These are phyloP conservation scores for Neonectria coccinea DNA, from an alignment of 2,329 filamentous ascomycete genomes.

Conservation along the genomic window DNA sequence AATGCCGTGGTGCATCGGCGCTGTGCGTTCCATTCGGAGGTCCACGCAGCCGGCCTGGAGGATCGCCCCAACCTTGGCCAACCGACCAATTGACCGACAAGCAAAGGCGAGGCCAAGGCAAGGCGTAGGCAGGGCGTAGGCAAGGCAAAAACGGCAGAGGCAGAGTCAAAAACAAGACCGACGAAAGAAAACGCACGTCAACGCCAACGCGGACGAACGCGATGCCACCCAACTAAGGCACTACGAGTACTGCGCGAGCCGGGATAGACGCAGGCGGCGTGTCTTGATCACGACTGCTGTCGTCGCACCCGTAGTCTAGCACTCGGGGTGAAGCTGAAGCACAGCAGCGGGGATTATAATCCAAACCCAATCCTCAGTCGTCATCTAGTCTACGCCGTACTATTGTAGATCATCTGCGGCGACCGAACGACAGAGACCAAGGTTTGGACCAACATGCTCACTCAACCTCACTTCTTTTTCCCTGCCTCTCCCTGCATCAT, in stretches of 20 bases:
- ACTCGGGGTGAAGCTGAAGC: conserved; percentile 25
- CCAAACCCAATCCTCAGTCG: conserved; percentile 15
- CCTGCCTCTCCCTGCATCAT: not conserved
- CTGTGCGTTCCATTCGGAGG: conserved; percentile 11
- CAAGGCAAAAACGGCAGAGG: not conserved
- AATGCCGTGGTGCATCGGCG: conserved; percentile 12
- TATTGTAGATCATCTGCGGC: not conserved
- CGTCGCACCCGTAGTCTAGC: conserved; percentile 21
- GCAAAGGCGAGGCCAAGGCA: not conserved
- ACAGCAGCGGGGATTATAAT: conserved; percentile 31
- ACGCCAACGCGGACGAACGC: conserved; percentile 2
- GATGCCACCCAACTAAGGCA: conserved; percentile 2
- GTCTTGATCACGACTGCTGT: conserved; percentile 1
- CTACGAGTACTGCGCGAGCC: conserved; percentile 1
- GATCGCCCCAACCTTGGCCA: conserved; percentile 1
- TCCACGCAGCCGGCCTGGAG: conserved; percentile 6
- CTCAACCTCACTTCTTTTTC: conserved; percentile 16
- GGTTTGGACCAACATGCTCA: conserved; percentile 23
- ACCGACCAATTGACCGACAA: not conserved
- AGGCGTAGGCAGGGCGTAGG: not conserved
- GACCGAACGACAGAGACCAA: conserved; percentile 8
- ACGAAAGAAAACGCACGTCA: conserved; percentile 1
- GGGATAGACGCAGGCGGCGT: conserved; percentile 8
- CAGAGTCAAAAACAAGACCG: not conserved
- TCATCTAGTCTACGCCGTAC: not conserved